Percentiles rank a stretch among this genome's conserved stretches.
Conservation (phyloP, 208 protist genomes). For the Hexamita inflata region DNA sequence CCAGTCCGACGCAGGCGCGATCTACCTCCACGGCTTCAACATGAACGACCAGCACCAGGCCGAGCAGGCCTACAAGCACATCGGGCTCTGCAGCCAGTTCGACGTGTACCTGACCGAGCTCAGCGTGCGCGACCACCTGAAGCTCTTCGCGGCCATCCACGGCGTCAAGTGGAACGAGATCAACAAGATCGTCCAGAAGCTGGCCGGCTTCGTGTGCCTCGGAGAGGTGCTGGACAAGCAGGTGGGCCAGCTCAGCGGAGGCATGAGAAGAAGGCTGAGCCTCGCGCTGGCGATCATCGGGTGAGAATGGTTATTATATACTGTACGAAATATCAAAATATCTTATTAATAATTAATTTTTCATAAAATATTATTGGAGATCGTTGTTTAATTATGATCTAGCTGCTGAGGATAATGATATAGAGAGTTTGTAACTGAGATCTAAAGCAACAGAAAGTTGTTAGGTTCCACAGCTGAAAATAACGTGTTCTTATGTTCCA, state of each 20-base stretch:
- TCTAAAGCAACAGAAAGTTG: too few relatives aligned
- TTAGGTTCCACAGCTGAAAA: too few relatives aligned
- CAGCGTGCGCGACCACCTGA: constrained; percentile 15
- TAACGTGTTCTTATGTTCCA: too few relatives aligned
- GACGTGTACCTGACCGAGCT: constrained; percentile 17
- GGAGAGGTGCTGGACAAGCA: background rate
- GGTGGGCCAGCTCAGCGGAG: constrained; percentile 43
- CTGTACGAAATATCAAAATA: too few relatives aligned
- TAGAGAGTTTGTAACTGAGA: too few relatives aligned
- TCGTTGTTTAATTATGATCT: too few relatives aligned
- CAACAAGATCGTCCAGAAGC: background rate
- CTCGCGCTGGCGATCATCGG: constrained; percentile 53
- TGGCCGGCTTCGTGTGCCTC: background rate
- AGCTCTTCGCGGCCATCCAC: constrained; percentile 8
- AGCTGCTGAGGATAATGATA: too few relatives aligned
- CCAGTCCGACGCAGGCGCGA: background rate
- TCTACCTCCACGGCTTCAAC: background rate
- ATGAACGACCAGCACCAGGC: background rate
- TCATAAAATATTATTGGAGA: too few relatives aligned
- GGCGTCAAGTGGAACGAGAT: background rate
- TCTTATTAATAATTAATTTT: too few relatives aligned
- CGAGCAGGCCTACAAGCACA: background rate
- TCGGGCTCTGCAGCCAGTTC: constrained; percentile 13
- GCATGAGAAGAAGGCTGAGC: constrained; percentile 55
- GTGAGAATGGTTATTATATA: too few relatives aligned